Evolutionary conservation across 345 rosid species (phyloP).

Genomic region (Boechera divaricarpa): DNA sequence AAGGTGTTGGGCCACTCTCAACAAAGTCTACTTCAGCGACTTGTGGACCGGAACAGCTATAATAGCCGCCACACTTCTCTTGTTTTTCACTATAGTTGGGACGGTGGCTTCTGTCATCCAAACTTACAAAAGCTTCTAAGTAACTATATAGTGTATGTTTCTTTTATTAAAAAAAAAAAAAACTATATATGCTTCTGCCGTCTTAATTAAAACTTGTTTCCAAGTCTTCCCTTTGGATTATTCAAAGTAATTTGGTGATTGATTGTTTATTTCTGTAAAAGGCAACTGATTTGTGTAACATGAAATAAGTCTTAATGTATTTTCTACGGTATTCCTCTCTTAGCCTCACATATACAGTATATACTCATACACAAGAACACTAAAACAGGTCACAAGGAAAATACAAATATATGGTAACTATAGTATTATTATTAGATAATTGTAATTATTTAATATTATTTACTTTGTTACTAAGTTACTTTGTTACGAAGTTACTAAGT

Average conservation of each 20-base stretch:
- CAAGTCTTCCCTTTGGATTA: too few species aligned
- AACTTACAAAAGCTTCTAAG: conserved; percentile 3
- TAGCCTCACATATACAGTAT: too few species aligned
- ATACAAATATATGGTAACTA: too few species aligned
- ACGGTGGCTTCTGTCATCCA: conserved; percentile 15
- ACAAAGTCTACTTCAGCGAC: background rate
- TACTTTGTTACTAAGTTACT: too few species aligned
- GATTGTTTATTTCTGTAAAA: background rate
- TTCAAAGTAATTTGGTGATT: background rate
- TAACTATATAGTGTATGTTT: background rate
- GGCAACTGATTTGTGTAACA: background rate
- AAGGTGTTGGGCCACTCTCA: conserved; percentile 1
- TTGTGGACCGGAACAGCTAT: background rate
- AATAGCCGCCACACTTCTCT: background rate
- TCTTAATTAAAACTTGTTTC: too few species aligned
- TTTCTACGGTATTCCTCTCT: too few species aligned
- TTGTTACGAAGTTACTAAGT: too few species aligned
- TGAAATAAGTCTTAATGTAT: background rate
- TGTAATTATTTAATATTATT: too few species aligned
- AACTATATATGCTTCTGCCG: background rate
- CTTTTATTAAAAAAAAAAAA: too few species aligned
- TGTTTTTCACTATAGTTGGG: background rate
- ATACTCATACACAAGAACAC: too few species aligned
- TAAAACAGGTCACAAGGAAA: too few species aligned
- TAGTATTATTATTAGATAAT: too few species aligned